Evolutionary conservation across 768 basidiomycete species (phyloP).

Genomic region (Chiua virens): DNA sequence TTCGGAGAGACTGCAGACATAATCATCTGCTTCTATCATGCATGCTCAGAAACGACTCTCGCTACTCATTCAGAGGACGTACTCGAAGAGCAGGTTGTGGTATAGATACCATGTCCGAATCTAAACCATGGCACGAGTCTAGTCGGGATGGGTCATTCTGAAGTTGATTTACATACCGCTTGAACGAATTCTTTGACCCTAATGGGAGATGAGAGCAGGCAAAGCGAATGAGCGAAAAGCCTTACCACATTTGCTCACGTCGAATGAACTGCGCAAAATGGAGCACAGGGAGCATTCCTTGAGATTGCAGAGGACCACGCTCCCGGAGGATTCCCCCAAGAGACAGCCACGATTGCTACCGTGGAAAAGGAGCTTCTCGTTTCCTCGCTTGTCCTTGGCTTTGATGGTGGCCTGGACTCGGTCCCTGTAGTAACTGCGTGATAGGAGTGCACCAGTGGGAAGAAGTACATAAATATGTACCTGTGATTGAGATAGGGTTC

Average conservation of each 20-base stretch:
- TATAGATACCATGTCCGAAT: constrained; percentile 72
- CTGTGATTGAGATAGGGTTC: constrained; percentile 47
- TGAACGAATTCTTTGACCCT: constrained; percentile 59
- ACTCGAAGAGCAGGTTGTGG: constrained; percentile 68
- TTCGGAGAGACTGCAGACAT: constrained; percentile 44
- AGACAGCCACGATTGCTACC: constrained; percentile 62
- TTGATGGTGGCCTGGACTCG: constrained; percentile 27
- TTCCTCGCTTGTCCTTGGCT: constrained; percentile 35
- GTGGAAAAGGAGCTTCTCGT: constrained; percentile 65
- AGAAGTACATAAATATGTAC: constrained; percentile 31
- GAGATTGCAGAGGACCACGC: constrained; percentile 48
- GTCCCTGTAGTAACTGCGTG: constrained; percentile 15
- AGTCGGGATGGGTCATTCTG: background rate
- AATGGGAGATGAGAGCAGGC: constrained; percentile 9
- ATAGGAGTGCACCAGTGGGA: constrained; percentile 15
- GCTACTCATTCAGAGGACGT: constrained; percentile 15
- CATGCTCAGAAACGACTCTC: constrained; percentile 2
- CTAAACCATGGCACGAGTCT: constrained; percentile 32
- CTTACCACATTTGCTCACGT: constrained; percentile 58
- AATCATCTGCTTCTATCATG: constrained; percentile 64
- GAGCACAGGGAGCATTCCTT: constrained; percentile 55
- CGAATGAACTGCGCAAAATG: constrained; percentile 59
- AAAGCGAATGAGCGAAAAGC: background rate
- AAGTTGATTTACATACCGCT: constrained; percentile 33
- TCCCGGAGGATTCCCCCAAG: constrained; percentile 51